A percentile compares a stretch with the other conserved stretches of the same genome.
These are phyloP conservation scores for Cyclanthera cordifolia DNA, from an alignment of 306 rosid genomes.

Conservation along the genomic window DNA sequence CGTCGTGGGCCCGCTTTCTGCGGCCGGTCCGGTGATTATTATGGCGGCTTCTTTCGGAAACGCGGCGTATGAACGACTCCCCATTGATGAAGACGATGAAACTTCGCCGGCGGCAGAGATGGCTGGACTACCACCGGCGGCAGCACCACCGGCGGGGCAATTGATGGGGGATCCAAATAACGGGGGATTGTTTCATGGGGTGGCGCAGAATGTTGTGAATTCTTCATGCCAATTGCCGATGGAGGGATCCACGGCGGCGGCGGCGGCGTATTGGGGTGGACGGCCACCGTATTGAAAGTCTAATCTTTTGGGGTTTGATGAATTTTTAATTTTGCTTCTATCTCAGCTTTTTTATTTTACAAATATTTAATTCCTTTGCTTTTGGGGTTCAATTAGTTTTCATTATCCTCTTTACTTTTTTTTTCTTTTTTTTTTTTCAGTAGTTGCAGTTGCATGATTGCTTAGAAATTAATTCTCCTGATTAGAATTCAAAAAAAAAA, in stretches of 20 bases:
- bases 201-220: constrained; percentile 74
- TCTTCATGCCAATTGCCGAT: constrained; percentile 56
- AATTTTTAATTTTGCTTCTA: background rate
- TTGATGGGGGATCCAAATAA: constrained; percentile 50
- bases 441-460: too few species aligned
- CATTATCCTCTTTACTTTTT: background rate
- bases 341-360: constrained; percentile 1
- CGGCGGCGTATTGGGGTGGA: constrained; percentile 45
- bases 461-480: too few species aligned
- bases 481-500: too few species aligned
- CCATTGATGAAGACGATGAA: constrained; percentile 74
- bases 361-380: background rate
- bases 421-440: background rate
- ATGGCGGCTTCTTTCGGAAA: constrained; percentile 91
- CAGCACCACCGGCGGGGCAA: constrained; percentile 39
- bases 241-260: constrained; percentile 28
- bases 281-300: constrained; percentile 55
- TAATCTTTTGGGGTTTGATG: constrained; percentile 9
- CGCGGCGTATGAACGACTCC: constrained; percentile 91
- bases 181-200: constrained; percentile 45
- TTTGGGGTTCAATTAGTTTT: background rate
- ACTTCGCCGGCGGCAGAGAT: constrained; percentile 23
- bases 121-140: constrained; percentile 28
- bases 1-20: constrained; percentile 59
- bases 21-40: constrained; percentile 70